These are phyloP conservation scores for Geranium incanum DNA, from an alignment of 441 rosid genomes.

Conservation along the genomic window DNA sequence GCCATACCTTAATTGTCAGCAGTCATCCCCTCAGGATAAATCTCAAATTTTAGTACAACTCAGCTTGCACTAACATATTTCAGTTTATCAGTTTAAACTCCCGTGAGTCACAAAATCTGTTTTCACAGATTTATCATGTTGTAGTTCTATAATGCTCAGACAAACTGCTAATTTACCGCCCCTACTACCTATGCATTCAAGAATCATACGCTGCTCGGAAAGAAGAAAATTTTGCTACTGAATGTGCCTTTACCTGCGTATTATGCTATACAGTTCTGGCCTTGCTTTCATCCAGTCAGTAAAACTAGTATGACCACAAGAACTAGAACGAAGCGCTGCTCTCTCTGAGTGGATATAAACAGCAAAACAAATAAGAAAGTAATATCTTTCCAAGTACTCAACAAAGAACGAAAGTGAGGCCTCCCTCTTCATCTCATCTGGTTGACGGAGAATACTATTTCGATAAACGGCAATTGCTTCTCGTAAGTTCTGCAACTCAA, in stretches of 20 bases:
- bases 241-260: conserved; percentile 62
- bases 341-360: conserved; percentile 94
- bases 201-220: background rate
- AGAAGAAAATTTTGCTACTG: background rate
- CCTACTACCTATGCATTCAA: conserved; percentile 6
- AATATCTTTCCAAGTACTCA: conserved; percentile 98
- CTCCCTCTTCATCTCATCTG: conserved; percentile 99
- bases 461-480: conserved; percentile 95
- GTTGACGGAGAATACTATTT: conserved; percentile 84
- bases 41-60: conserved; percentile 4
- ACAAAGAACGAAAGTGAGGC: conserved; percentile 89
- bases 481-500: conserved; percentile 74
- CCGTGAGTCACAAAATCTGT: background rate
- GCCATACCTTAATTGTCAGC: conserved; percentile 6
- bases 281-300: conserved; percentile 99
- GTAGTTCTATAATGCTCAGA: background rate
- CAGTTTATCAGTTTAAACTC: conserved; percentile 8
- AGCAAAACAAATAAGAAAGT: conserved; percentile 95
- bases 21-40: conserved; percentile 10
- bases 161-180: background rate
- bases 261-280: conserved; percentile 94
- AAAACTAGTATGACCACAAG: conserved; percentile 70
- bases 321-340: conserved; percentile 69
- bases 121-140: background rate
- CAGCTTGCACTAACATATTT: conserved; percentile 6